These are phyloP conservation scores for Nicotiana undulata DNA, from an alignment of 257 asterid species.

Conservation along the genomic window DNA sequence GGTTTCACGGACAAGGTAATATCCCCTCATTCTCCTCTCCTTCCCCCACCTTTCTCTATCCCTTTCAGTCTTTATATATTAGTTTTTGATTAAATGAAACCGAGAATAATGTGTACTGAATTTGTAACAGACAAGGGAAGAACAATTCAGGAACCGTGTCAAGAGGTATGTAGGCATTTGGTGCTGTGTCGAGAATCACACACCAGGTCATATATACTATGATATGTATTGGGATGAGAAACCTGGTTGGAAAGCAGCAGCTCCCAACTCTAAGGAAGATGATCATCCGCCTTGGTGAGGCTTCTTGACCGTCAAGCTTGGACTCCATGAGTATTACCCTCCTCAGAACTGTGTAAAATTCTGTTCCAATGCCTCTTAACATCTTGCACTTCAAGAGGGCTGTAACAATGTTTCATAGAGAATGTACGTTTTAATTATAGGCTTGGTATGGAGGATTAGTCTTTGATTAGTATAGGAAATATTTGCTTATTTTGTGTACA, in stretches of 20 bases:
- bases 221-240: constrained; percentile 98
- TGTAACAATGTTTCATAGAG: neutral
- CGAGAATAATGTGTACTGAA: neutral
- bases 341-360: neutral
- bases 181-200: constrained; percentile 73
- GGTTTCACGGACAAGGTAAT: constrained; percentile 88
- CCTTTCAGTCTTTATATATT: neutral
- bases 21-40: neutral
- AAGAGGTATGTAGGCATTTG: constrained; percentile 81
- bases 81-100: neutral
- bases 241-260: constrained; percentile 77
- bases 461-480: neutral
- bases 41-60: constrained; percentile 1
- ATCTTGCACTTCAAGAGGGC: constrained; percentile 2
- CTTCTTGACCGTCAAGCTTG: neutral
- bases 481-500: neutral
- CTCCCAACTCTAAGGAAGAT: constrained; percentile 72
- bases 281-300: constrained; percentile 82
- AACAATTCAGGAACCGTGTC: constrained; percentile 74
- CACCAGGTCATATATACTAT: constrained; percentile 84
- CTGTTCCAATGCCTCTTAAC: neutral
- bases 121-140: constrained; percentile 54
- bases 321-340: neutral
- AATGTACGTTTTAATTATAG: neutral
- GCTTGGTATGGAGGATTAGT: neutral